phyloP scores from a whole-genome alignment of 2,329 filamentous ascomycete genomes.

The Hypoxylon sp. region DNA sequence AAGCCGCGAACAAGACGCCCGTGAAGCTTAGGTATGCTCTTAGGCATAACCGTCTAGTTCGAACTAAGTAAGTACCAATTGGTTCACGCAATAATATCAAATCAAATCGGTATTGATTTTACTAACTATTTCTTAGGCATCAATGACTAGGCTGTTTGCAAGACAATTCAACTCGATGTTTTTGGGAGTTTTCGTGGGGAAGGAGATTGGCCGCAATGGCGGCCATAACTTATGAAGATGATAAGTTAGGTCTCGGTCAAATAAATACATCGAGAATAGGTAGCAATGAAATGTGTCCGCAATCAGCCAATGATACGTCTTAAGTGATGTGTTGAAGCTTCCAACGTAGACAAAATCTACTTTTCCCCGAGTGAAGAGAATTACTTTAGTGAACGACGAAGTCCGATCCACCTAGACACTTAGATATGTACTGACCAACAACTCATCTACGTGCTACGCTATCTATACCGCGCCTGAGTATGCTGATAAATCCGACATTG shows the following conservation, averaged over 20 bases:
- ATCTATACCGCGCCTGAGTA: neutral
- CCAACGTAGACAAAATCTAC: neutral
- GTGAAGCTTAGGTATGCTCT: no score
- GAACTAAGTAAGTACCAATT: neutral
- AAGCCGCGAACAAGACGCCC: no score
- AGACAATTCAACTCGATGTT: no score
- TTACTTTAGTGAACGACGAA: no score
- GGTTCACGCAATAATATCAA: neutral
- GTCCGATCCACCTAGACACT: no score
- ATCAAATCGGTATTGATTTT: neutral
- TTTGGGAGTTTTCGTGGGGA: no score
- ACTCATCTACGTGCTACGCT: no score
- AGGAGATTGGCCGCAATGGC: no score
- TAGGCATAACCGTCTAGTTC: no score
- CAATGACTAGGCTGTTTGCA: no score
- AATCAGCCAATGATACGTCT: neutral
- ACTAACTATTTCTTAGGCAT: neutral
- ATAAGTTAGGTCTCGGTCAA: no score
- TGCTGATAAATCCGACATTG: neutral
- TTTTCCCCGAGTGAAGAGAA: neutral
- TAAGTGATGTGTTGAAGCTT: neutral
- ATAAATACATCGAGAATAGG: neutral
- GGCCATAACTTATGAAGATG: no score
- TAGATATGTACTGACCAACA: neutral
- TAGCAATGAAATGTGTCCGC: neutral